These are phyloP conservation scores for Cornus controversa DNA, from an alignment of 148 eudicot species.

Conservation along the genomic window DNA sequence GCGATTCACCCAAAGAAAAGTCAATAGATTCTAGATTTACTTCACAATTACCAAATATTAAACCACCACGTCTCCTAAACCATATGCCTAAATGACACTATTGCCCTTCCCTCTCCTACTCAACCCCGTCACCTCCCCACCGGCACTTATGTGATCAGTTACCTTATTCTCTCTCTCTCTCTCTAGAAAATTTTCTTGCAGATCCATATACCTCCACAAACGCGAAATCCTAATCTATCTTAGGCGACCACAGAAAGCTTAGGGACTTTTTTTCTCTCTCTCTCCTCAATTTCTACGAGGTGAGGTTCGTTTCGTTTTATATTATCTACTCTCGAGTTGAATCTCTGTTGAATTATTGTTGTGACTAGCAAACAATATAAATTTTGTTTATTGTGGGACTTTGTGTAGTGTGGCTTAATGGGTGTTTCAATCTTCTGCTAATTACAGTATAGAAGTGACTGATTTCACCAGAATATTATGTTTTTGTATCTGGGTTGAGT, in stretches of 20 bases:
- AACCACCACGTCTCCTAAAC: constrained; percentile 9
- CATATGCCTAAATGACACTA: background rate
- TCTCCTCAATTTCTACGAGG: background rate
- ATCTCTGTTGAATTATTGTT: background rate
- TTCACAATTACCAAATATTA: background rate
- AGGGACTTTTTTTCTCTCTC: background rate
- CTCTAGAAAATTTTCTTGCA: constrained; percentile 4
- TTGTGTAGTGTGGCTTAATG: background rate
- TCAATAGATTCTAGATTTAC: constrained; percentile 9
- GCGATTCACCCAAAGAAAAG: background rate
- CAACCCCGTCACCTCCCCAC: constrained; percentile 14
- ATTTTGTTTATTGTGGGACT: background rate
- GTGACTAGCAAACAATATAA: background rate
- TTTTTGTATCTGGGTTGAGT: constrained; percentile 1
- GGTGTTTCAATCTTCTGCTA: constrained; percentile 1
- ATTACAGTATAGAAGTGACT: background rate
- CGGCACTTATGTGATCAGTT: constrained; percentile 9
- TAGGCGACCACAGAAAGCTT: background rate
- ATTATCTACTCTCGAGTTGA: background rate
- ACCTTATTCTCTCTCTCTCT: background rate
- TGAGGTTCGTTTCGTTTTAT: constrained; percentile 10
- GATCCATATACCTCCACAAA: background rate
- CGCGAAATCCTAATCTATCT: background rate
- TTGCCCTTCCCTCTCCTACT: constrained; percentile 9
- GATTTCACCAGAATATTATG: background rate